Evolutionary conservation across 2,329 filamentous ascomycete genomes (phyloP).

Genomic region (Bipolaris victoriae): DNA sequence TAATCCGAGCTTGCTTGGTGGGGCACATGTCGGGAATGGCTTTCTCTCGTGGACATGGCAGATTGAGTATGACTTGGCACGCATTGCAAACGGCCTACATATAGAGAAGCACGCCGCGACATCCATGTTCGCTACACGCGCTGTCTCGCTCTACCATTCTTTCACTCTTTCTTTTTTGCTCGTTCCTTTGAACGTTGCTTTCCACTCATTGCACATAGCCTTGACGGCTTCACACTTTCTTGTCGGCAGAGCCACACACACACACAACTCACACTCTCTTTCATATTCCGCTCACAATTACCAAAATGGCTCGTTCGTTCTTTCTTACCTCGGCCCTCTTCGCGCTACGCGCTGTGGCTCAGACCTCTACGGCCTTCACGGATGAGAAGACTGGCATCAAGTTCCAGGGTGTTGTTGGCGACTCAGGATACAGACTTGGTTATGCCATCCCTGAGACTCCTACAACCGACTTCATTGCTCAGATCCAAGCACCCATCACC

Average conservation of each 20-base stretch:
- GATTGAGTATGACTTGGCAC: slow-evolving; percentile 31
- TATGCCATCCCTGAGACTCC: slow-evolving; percentile 59
- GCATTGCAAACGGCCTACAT: slow-evolving; percentile 21
- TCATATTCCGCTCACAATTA: slow-evolving; percentile 5
- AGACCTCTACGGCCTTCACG: slow-evolving; percentile 35
- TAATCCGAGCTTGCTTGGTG: slow-evolving; percentile 18
- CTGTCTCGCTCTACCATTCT: slow-evolving; percentile 18
- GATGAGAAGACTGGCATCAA: slow-evolving; percentile 44
- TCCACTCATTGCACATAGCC: slow-evolving; percentile 33
- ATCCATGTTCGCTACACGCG: slow-evolving; percentile 9
- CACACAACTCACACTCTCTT: slow-evolving; percentile 23
- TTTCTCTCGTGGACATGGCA: slow-evolving; percentile 17
- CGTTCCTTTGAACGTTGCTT: slow-evolving; percentile 24
- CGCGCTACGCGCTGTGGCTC: slow-evolving; percentile 34
- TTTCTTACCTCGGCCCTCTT: slow-evolving; percentile 36
- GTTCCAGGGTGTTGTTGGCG: slow-evolving; percentile 41
- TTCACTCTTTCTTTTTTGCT: slow-evolving; percentile 18
- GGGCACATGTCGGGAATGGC: slow-evolving; percentile 12
- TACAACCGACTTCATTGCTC: slow-evolving; percentile 61
- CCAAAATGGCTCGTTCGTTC: slow-evolving; percentile 39
- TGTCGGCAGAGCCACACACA: slow-evolving; percentile 31
- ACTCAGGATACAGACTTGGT: slow-evolving; percentile 56
- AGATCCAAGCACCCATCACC: slow-evolving; percentile 55
- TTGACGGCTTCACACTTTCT: slow-evolving; percentile 43
- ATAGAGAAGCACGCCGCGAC: slow-evolving; percentile 9